Conservation (phyloP, 306 rosid species). For the Ammopiptanthus mongolicus region DNA sequence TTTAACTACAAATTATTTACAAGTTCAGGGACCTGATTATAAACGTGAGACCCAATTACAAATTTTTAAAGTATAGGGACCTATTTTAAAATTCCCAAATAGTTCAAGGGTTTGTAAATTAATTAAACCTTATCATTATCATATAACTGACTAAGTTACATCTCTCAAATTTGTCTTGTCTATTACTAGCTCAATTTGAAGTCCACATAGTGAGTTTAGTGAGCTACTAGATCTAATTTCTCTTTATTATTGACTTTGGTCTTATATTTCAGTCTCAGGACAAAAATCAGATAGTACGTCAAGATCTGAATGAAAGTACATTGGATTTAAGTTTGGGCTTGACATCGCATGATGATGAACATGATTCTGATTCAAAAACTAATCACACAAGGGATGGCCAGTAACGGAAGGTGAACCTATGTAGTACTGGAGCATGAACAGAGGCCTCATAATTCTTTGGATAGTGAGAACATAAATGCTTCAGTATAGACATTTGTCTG, state of each 20-base stretch:
- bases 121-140: not conserved
- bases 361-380: conserved; percentile 47
- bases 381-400: conserved; percentile 49
- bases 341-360: conserved; percentile 62
- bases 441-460: conserved; percentile 20
- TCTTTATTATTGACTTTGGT: not conserved
- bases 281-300: conserved; percentile 59
- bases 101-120: too few species aligned
- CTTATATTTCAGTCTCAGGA: conserved; percentile 46
- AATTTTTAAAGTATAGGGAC: too few species aligned
- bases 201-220: not conserved
- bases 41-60: too few species aligned
- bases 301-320: conserved; percentile 92
- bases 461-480: conserved; percentile 17
- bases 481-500: conserved; percentile 16
- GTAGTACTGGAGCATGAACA: conserved; percentile 5
- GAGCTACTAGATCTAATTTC: conserved; percentile 3
- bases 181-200: not conserved
- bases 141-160: not conserved
- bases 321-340: conserved; percentile 88
- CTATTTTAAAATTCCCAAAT: too few species aligned
- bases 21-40: too few species aligned
- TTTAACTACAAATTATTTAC: too few species aligned
- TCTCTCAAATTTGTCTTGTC: not conserved
- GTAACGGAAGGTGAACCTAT: conserved; percentile 15